Evolutionary conservation across 2,329 filamentous ascomycete species (phyloP), one percentile per base, ranked within the genome.

Genomic region (Talaromyces sp.): DNA sequence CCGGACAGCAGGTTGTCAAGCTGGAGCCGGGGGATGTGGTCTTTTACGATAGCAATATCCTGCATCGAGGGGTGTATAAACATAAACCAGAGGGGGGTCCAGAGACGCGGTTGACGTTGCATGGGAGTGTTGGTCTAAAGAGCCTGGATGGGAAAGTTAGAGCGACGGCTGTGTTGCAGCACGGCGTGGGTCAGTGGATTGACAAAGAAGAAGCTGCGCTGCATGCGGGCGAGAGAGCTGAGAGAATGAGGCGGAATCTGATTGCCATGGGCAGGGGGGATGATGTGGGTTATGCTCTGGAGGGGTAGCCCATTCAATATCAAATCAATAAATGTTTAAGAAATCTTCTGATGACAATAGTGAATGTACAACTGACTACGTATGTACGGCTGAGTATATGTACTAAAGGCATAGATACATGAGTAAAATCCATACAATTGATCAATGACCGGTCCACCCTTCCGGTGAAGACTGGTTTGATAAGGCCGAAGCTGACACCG

Each of bases 41-140:
- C 49, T 96, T 96, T 69, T 96, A 96, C 71, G 87, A 96, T 73
- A 96, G 93, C 70, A 96, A 96, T 73, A 96, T 96, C 64, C 73
- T 96, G 59, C 78, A 80, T 58, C 72, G 78, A 5, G 77, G 77
- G 2, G 71, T 76, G 27, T 80, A 80, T 61, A 69, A 69, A 61
- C 73, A 65, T 9, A 78, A 78, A 63, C 64, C 63, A 26, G 70
- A 72, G 50, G 69, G 69, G 4, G 72, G 67, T 13, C 70, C 72
- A 55, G 71, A 77, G 66, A 73, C 72, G 9, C 62, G 76, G 46
- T 68, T 79, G 66, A 79, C 77, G 32, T 57, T 79, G 56, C 77
- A 79, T 70, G 76, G 77, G 0, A 77, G 75, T 67, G 62, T 79
- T 32, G 77, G 77, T 41, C 59, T 77, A 62, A 75, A 73, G 64